A percentile compares a stretch with the other conserved stretches of the same genome.
phyloP scores from a whole-genome alignment of 2,329 filamentous ascomycete species.

The Teratosphaeria zuluensis region DNA sequence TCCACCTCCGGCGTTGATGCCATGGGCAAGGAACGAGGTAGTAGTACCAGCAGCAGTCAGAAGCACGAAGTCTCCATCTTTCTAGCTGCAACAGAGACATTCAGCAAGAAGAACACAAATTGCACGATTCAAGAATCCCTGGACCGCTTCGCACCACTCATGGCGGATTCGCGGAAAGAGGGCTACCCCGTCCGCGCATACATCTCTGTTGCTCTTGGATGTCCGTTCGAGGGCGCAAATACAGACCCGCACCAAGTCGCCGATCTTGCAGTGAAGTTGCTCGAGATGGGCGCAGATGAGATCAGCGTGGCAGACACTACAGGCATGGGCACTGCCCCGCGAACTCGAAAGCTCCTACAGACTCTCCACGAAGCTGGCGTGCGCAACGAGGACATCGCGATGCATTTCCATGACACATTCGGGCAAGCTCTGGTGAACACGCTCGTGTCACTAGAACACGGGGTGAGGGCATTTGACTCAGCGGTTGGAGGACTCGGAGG shows the following conservation, averaged over 20 bases:
- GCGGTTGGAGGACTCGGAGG: conserved; percentile 74
- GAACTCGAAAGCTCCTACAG: conserved; percentile 54
- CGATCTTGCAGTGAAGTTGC: conserved; percentile 52
- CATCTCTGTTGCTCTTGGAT: conserved; percentile 71
- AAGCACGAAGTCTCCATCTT: conserved; percentile 67
- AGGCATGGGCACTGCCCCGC: conserved; percentile 74
- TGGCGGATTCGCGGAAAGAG: conserved; percentile 54
- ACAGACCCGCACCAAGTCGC: conserved; percentile 51
- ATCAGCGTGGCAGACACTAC: conserved; percentile 86
- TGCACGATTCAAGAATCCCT: conserved; percentile 68
- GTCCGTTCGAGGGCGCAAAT: conserved; percentile 61
- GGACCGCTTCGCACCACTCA: conserved; percentile 59
- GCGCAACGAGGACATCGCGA: conserved; percentile 59
- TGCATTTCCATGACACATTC: conserved; percentile 87
- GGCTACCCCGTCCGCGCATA: conserved; percentile 66
- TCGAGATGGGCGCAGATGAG: conserved; percentile 84
- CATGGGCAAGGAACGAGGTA: not conserved
- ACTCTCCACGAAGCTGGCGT: conserved; percentile 59
- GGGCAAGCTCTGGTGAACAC: conserved; percentile 78
- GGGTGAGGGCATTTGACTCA: conserved; percentile 68
- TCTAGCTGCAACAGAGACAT: conserved; percentile 70
- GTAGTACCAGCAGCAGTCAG: conserved; percentile 11
- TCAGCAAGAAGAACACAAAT: conserved; percentile 74
- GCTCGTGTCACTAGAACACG: conserved; percentile 65
- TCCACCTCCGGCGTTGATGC: conserved; percentile 23